Conservation (phyloP, 768 basidiomycete species). For the Trametes meyenii region DNA sequence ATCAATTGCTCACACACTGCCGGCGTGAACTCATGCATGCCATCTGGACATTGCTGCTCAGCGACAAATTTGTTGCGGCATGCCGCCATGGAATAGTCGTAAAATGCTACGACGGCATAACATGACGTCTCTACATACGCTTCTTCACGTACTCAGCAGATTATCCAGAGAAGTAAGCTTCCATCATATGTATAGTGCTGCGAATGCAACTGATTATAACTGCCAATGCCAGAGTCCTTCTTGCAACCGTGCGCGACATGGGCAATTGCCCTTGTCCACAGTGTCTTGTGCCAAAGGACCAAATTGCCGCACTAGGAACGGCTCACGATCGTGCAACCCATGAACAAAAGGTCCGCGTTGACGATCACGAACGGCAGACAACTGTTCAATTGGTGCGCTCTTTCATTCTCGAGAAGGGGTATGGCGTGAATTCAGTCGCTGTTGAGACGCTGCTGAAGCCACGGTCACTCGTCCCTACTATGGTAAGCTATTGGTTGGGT, state of each 20-base stretch:
- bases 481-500: too few species aligned
- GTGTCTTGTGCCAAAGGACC: constrained; percentile 36
- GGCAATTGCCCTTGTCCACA: constrained; percentile 44
- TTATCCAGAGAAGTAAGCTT: constrained; percentile 35
- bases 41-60: constrained; percentile 23
- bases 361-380: neutral
- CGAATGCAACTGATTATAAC: neutral
- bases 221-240: constrained; percentile 19
- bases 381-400: constrained; percentile 12
- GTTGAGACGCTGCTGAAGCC: too few species aligned
- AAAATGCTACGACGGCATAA: constrained; percentile 27
- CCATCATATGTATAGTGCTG: neutral
- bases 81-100: constrained; percentile 29
- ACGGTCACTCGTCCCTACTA: too few species aligned
- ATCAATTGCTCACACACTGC: constrained; percentile 22
- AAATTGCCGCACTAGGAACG: constrained; percentile 36
- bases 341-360: constrained; percentile 6
- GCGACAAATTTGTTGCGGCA: constrained; percentile 26
- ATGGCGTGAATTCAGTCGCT: constrained; percentile 8
- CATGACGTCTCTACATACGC: constrained; percentile 25
- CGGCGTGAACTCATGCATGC: constrained; percentile 30
- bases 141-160: constrained; percentile 35
- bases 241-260: constrained; percentile 37
- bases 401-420: constrained; percentile 28
- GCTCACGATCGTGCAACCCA: neutral